phyloP scores from a whole-genome alignment of 192 early-diverging fungal species.

The Entomortierella lignicola region DNA sequence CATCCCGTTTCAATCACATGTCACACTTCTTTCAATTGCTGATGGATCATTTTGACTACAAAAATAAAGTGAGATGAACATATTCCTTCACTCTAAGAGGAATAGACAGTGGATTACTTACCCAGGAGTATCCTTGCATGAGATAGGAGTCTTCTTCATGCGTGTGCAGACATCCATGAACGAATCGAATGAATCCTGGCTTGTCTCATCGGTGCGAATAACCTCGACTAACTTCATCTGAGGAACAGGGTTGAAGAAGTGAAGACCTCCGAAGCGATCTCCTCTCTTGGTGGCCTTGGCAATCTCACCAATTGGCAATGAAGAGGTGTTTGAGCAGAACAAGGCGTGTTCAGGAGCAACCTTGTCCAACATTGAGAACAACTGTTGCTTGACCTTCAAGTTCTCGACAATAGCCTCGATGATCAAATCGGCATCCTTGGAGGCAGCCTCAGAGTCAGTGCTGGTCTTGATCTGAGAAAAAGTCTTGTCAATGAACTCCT shows the following conservation, averaged over 20 bases:
- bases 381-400: slow-evolving; percentile 83
- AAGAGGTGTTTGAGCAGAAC: slow-evolving; percentile 94
- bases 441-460: slow-evolving; percentile 74
- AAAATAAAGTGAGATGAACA: background rate
- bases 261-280: slow-evolving; percentile 84
- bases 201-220: slow-evolving; percentile 75
- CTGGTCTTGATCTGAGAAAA: slow-evolving; percentile 73
- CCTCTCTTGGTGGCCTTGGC: slow-evolving; percentile 70
- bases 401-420: slow-evolving; percentile 98
- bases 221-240: slow-evolving; percentile 99
- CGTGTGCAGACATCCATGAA: slow-evolving; percentile 76
- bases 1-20: slow-evolving; percentile 25
- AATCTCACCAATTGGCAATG: slow-evolving; percentile 87
- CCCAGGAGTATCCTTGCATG: slow-evolving; percentile 98
- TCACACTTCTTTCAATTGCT: background rate
- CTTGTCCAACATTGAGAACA: slow-evolving; percentile 81
- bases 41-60: background rate
- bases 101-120: slow-evolving; percentile 31
- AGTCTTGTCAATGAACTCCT: slow-evolving; percentile 76
- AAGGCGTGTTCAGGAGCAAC: slow-evolving; percentile 78
- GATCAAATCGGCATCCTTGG: slow-evolving; percentile 78
- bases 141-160: slow-evolving; percentile 89
- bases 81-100: background rate
- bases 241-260: slow-evolving; percentile 99
- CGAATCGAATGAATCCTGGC: slow-evolving; percentile 68